Percentiles rank a stretch among this genome's conserved stretches.
Evolutionary conservation across 1,284 basidiomycete genomes (phyloP).

Genomic region (Agroathelia rolfsii): DNA sequence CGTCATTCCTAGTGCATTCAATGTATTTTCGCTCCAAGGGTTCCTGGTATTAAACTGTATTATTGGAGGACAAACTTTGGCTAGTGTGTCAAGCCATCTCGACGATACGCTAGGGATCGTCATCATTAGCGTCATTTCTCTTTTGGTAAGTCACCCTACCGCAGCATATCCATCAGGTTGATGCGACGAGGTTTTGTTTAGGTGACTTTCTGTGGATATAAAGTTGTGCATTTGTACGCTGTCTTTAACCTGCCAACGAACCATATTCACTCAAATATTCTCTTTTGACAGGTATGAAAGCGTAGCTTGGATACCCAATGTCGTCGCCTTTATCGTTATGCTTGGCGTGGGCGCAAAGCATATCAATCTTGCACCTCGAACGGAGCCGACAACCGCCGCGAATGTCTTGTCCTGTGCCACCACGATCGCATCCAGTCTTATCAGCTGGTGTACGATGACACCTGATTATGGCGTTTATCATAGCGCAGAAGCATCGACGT

Average conservation of each 20-base stretch:
- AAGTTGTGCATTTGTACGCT: slow-evolving; percentile 53
- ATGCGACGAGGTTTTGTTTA: slow-evolving; percentile 11
- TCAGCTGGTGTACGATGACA: slow-evolving; percentile 45
- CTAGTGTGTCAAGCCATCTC: slow-evolving; percentile 42
- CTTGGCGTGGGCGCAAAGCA: slow-evolving; percentile 48
- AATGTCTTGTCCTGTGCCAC: slow-evolving; percentile 33
- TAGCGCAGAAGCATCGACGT: slow-evolving; percentile 37
- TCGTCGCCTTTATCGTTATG: slow-evolving; percentile 57
- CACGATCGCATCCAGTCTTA: slow-evolving; percentile 30
- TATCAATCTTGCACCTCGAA: no score
- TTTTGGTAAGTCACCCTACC: slow-evolving; percentile 35
- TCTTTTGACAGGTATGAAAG: slow-evolving; percentile 30
- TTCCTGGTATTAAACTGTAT: slow-evolving; percentile 68
- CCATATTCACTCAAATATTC: background rate
- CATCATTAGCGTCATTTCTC: slow-evolving; percentile 60
- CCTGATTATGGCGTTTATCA: slow-evolving; percentile 57
- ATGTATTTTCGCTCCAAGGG: slow-evolving; percentile 54
- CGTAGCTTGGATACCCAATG: slow-evolving; percentile 57
- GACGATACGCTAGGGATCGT: slow-evolving; percentile 62
- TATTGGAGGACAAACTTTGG: slow-evolving; percentile 65
- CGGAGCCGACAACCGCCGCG: slow-evolving; percentile 18
- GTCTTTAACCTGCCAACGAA: slow-evolving; percentile 17
- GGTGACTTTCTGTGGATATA: slow-evolving; percentile 53
- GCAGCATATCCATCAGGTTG: slow-evolving; percentile 1
- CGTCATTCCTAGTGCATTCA: slow-evolving; percentile 53